Base-by-base conservation (phyloP, 1,284 basidiomycete genomes). In the Phlebopus sp. region DNA sequence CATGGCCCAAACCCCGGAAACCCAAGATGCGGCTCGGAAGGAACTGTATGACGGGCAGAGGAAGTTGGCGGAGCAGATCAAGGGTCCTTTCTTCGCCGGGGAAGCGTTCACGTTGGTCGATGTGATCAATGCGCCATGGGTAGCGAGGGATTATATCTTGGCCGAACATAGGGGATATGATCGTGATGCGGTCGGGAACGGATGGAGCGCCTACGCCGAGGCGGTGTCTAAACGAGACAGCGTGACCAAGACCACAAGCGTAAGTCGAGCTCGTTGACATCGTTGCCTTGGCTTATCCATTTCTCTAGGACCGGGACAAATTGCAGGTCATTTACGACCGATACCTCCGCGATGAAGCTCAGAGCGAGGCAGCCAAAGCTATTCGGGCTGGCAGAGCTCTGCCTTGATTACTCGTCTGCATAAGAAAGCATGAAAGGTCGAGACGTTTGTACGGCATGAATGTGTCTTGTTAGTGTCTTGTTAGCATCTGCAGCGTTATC, bases 61-160 rank as follows among this genome's bases (percentile, higher is more conserved):
- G 40, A 74, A 73, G 50, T 75, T 79, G 42, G 58, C 68, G 4
- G 63, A 68, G 19, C 60, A 78, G 55, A 71, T 80, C 53, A 74
- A 75, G 51, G 83, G 78, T 2, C 79, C 80, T 5, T 85, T 77
- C 58, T 86, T 82, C 66, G 60, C 77, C 29, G 81, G 81, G 8
- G 69, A 78, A 23, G 61, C 77, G 40, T 76, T 84, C 55, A 71
- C 74, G 27, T 64, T 82, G 45, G 80, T 80, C 10, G 84, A 86
- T 58, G 68, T 79, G 37, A 75, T 76, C 3, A 68, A 81, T 25
- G 80, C 77, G 5, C 83, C 84, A 11, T 87, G 81, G 78, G 68
- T 76, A 35, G 62, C 70, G 5, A 62, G 79, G 13, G 75, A 79
- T 47, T 76, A 74, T 54, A 63, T 79, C 36, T 11, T 78, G n/a